Percentiles rank a stretch among this genome's conserved stretches.
Evolutionary conservation across 108 stramenopile species (phyloP).

Genomic region (Skeletonema grethae): DNA sequence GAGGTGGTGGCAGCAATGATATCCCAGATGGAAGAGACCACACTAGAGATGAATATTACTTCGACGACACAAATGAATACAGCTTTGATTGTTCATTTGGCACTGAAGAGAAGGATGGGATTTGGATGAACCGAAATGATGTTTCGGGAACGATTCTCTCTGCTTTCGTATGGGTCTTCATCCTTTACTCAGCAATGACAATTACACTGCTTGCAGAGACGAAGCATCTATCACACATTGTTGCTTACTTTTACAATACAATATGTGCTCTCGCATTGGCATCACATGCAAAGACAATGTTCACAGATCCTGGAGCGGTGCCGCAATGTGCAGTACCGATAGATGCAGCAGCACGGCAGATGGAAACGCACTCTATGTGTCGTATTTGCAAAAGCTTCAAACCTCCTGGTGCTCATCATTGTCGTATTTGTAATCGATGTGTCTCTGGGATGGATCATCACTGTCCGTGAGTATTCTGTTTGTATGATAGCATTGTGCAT

Average conservation of each 20-base stretch:
- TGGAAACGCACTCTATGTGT: constrained; percentile 71
- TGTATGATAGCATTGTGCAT: background rate
- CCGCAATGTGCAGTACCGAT: constrained; percentile 73
- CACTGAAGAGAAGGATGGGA: constrained; percentile 66
- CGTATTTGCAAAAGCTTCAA: constrained; percentile 91
- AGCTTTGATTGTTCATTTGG: constrained; percentile 37
- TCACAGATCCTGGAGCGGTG: constrained; percentile 93
- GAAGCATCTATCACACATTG: constrained; percentile 54
- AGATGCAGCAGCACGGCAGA: constrained; percentile 57
- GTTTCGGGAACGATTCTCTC: constrained; percentile 76
- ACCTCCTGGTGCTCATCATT: constrained; percentile 93
- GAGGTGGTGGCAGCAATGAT: background rate
- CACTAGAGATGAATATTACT: constrained; percentile 33
- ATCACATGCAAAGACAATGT: constrained; percentile 73
- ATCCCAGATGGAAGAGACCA: background rate
- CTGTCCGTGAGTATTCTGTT: constrained; percentile 64
- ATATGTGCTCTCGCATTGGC: constrained; percentile 67
- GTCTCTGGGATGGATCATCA: constrained; percentile 95
- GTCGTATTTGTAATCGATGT: constrained; percentile 95
- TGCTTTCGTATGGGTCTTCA: constrained; percentile 60
- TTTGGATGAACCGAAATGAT: constrained; percentile 74
- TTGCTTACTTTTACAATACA: constrained; percentile 61
- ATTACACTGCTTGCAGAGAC: constrained; percentile 63
- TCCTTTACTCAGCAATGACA: constrained; percentile 68
- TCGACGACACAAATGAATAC: constrained; percentile 42